Conservation (phyloP, 75 land plant species). For the Picea sitchensis region DNA sequence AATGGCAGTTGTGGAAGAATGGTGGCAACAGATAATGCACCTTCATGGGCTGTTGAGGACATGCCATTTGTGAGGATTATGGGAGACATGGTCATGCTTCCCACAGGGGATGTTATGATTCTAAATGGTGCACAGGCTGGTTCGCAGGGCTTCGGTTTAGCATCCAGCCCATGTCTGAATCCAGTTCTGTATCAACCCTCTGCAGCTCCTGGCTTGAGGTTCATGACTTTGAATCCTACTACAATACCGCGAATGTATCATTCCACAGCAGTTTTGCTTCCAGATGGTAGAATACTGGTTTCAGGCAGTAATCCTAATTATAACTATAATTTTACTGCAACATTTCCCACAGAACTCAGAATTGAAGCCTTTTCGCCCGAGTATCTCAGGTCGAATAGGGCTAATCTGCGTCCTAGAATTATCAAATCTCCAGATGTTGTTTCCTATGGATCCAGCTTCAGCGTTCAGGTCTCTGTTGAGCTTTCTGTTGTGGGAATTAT, state of each 20-base stretch:
- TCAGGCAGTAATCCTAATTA: conserved; percentile 74
- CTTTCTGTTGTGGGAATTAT: conserved; percentile 58
- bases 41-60: conserved; percentile 67
- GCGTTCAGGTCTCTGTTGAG: conserved; percentile 30
- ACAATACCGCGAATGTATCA: conserved; percentile 75
- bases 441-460: conserved; percentile 45
- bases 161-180: conserved; percentile 43
- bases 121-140: conserved; percentile 77
- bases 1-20: conserved; percentile 63
- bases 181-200: conserved; percentile 72
- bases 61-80: conserved; percentile 76
- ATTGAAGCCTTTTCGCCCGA: conserved; percentile 88
- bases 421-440: conserved; percentile 35
- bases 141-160: conserved; percentile 68
- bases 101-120: conserved; percentile 62
- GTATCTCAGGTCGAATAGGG: conserved; percentile 47
- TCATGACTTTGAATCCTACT: conserved; percentile 59
- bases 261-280: conserved; percentile 67
- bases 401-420: conserved; percentile 50
- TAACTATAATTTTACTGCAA: conserved; percentile 40
- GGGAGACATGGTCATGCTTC: conserved; percentile 88
- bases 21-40: conserved; percentile 38
- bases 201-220: conserved; percentile 47
- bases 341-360: conserved; percentile 74
- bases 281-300: conserved; percentile 69